These are phyloP conservation scores for Backusella sp. DNA, from an alignment of 192 early-diverging fungal genomes.

Conservation along the genomic window DNA sequence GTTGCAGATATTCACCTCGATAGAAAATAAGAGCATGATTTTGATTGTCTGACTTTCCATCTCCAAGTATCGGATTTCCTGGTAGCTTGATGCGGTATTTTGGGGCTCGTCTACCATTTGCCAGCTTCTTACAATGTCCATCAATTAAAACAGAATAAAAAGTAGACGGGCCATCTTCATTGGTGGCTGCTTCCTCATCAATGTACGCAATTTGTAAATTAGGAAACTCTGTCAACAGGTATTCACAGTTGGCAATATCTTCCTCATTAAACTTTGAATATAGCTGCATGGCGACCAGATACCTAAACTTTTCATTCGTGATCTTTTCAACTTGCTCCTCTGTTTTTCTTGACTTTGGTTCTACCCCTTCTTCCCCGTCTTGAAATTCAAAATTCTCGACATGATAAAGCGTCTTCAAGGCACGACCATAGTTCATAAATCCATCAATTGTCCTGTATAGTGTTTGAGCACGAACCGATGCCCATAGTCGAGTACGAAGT, in stretches of 20 bases:
- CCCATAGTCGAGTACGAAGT: constrained; percentile 71
- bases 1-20: constrained; percentile 74
- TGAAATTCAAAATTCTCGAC: constrained; percentile 62
- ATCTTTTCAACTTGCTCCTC: constrained; percentile 59
- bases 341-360: constrained; percentile 25
- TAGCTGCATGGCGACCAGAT: constrained; percentile 71
- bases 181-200: constrained; percentile 52
- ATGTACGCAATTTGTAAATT: constrained; percentile 69
- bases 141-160: constrained; percentile 60
- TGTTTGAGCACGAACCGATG: constrained; percentile 69
- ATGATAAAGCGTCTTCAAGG: constrained; percentile 63
- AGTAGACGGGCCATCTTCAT: constrained; percentile 38
- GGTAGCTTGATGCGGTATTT: constrained; percentile 67
- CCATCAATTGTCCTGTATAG: constrained; percentile 71
- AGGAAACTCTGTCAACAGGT: constrained; percentile 60
- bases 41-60: constrained; percentile 79
- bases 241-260: constrained; percentile 62
- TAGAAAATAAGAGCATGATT: constrained; percentile 71
- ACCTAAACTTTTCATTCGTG: constrained; percentile 66
- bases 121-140: constrained; percentile 56
- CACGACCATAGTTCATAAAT: constrained; percentile 73
- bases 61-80: constrained; percentile 72
- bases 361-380: neutral
- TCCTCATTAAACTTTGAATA: constrained; percentile 65
- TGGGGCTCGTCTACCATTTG: constrained; percentile 56